Percentiles rank a stretch among this genome's conserved stretches.
phyloP scores from a whole-genome alignment of 176 grass and related monocot species.

The Calamus simplicifolius region DNA sequence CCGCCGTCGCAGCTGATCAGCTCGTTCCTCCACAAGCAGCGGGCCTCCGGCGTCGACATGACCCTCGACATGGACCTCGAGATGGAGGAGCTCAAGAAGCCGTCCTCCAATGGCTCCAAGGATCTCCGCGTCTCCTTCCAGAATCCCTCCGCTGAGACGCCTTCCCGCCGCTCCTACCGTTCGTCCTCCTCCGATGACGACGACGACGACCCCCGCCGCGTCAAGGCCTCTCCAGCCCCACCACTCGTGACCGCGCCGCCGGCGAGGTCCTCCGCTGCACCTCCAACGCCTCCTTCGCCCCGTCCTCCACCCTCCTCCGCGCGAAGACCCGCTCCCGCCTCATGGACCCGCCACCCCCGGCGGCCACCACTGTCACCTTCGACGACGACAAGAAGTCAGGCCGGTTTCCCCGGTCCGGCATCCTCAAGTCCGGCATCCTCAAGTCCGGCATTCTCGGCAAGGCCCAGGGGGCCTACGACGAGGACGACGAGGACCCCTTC shows the following conservation, averaged over 20 bases:
- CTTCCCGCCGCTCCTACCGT: conserved; percentile 7
- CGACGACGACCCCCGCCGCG: conserved; percentile 5
- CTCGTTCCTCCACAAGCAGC: conserved; percentile 62
- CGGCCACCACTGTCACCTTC: background rate
- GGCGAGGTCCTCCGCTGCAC: conserved; percentile 67
- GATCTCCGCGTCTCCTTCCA: conserved; percentile 67
- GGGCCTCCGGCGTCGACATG: conserved; percentile 39
- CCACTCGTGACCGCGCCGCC: background rate
- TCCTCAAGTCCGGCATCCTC: conserved; percentile 25
- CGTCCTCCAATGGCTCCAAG: conserved; percentile 23
- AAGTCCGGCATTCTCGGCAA: conserved; percentile 23
- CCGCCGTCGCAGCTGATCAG: conserved; percentile 68
- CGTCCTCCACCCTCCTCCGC: conserved; percentile 24
- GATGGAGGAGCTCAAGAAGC: conserved; percentile 47
- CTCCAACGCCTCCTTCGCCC: conserved; percentile 36
- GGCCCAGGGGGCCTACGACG: conserved; percentile 34
- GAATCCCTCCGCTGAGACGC: background rate
- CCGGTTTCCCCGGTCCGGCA: conserved; percentile 35
- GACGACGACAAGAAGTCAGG: background rate
- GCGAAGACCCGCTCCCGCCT: conserved; percentile 64
- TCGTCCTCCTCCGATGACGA: conserved; percentile 34
- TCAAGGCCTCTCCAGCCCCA: conserved; percentile 6
- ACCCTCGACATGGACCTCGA: conserved; percentile 67
- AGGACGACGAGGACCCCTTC: conserved; percentile 79
- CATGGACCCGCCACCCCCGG: conserved; percentile 53